phyloP scores from a whole-genome alignment of 257 asterid species.

The Ligustrum vulgare region DNA sequence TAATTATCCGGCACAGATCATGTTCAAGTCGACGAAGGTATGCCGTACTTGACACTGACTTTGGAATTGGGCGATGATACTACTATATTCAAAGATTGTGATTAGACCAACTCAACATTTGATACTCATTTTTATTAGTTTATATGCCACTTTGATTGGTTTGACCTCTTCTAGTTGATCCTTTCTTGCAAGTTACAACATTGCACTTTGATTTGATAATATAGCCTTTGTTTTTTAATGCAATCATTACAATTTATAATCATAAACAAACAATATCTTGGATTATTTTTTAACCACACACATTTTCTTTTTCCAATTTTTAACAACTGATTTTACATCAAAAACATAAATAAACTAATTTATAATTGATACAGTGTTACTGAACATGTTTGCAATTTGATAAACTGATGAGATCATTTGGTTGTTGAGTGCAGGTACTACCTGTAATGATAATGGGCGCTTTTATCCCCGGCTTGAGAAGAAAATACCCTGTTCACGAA shows the following conservation, averaged over 20 bases:
- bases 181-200: slow-evolving; percentile 7
- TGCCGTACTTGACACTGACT: neutral
- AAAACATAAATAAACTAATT: too few species aligned
- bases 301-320: too few species aligned
- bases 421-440: slow-evolving; percentile 53
- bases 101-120: slow-evolving; percentile 6
- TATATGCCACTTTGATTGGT: neutral
- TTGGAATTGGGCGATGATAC: neutral
- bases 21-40: slow-evolving; percentile 98
- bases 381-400: neutral
- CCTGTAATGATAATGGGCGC: slow-evolving; percentile 99
- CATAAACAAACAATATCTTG: too few species aligned
- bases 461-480: slow-evolving; percentile 83
- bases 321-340: too few species aligned
- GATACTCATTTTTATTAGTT: neutral
- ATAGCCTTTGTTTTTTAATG: too few species aligned
- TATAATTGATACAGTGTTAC: too few species aligned
- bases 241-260: too few species aligned
- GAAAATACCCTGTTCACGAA: slow-evolving; percentile 82
- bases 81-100: neutral
- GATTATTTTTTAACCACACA: too few species aligned
- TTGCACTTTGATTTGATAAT: neutral
- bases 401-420: slow-evolving; percentile 1
- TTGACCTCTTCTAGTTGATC: slow-evolving; percentile 11
- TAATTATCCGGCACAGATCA: slow-evolving; percentile 93